These are phyloP conservation scores for Salvia rosmarinus DNA, from an alignment of 257 asterid genomes.

Conservation along the genomic window DNA sequence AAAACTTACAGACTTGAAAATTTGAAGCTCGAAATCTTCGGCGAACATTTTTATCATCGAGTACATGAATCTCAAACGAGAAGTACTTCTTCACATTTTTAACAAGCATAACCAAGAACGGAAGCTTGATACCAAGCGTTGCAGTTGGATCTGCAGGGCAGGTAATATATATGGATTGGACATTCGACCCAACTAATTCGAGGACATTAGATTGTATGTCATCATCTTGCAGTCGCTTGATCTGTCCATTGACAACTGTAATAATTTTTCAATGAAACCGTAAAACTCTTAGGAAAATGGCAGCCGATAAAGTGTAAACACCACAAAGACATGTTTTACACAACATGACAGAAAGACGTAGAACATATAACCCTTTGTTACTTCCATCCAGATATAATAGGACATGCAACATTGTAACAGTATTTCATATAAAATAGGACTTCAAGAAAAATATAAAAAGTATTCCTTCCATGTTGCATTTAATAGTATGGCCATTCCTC, in stretches of 20 bases:
- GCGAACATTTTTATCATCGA: constrained; percentile 98
- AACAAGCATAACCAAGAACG: constrained; percentile 87
- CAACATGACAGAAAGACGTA: background rate
- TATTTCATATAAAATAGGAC: background rate
- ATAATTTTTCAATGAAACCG: constrained; percentile 17
- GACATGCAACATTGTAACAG: background rate
- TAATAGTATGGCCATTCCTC: background rate
- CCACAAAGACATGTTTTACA: background rate
- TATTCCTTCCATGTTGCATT: background rate
- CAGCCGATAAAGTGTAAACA: background rate
- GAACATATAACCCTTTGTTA: background rate
- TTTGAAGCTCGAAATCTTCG: constrained; percentile 96
- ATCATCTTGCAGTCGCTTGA: constrained; percentile 88
- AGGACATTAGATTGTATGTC: constrained; percentile 93
- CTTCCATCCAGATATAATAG: background rate
- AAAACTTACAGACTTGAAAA: constrained; percentile 95
- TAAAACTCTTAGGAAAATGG: constrained; percentile 12
- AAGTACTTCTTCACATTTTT: constrained; percentile 88
- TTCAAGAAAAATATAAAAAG: background rate
- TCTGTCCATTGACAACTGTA: constrained; percentile 83
- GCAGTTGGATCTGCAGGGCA: constrained; percentile 98
- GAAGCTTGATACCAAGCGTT: constrained; percentile 94
- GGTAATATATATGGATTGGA: constrained; percentile 82
- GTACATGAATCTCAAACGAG: constrained; percentile 95
- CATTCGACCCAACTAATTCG: constrained; percentile 79